These are phyloP conservation scores for Paraconiothyrium brasiliense DNA, from an alignment of 2,329 filamentous ascomycete species.

Conservation along the genomic window DNA sequence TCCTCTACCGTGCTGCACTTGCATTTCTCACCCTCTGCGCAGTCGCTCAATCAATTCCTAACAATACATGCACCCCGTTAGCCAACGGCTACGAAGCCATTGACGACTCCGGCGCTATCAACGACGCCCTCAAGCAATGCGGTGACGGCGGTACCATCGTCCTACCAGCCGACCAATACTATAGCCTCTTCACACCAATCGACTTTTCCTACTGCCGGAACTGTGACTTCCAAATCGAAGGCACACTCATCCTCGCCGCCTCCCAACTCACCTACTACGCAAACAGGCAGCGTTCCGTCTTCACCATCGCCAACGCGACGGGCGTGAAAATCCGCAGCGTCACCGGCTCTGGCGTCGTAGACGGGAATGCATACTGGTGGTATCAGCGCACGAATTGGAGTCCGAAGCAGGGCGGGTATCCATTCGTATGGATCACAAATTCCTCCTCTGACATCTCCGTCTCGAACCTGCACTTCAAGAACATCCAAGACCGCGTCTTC, in stretches of 20 bases:
- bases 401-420: constrained; percentile 29
- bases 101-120: constrained; percentile 57
- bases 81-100: constrained; percentile 42
- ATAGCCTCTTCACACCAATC: constrained; percentile 54
- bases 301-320: constrained; percentile 50
- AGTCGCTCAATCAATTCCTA: neutral
- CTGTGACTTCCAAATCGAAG: constrained; percentile 59
- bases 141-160: constrained; percentile 57
- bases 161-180: constrained; percentile 53
- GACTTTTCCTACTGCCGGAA: constrained; percentile 52
- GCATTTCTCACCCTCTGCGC: neutral
- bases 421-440: constrained; percentile 46
- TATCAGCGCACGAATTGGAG: constrained; percentile 27
- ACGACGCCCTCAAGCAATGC: constrained; percentile 52
- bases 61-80: constrained; percentile 43
- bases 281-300: constrained; percentile 52
- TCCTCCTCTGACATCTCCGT: constrained; percentile 49
- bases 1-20: neutral
- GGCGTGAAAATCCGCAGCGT: constrained; percentile 52
- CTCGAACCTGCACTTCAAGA: constrained; percentile 51
- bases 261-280: constrained; percentile 53
- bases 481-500: constrained; percentile 59
- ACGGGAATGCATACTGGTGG: constrained; percentile 57
- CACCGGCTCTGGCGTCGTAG: constrained; percentile 55
- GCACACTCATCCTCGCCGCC: constrained; percentile 50